Conservation (phyloP, 2,329 filamentous ascomycete species). For the Aspergillus hortae region DNA sequence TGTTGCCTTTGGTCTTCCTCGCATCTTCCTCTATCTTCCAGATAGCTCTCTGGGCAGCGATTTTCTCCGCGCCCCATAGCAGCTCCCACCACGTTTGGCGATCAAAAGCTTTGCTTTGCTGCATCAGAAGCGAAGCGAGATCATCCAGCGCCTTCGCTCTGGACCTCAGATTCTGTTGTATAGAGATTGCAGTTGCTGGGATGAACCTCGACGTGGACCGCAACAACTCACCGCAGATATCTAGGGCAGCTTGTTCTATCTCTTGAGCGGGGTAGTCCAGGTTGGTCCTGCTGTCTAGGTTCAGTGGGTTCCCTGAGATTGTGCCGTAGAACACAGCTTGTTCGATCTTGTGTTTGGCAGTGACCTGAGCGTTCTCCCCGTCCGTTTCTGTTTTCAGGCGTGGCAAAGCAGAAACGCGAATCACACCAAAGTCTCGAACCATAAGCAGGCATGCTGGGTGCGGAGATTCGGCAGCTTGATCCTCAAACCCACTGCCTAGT, state of each 20-base stretch:
- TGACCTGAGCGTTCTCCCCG: slow-evolving; percentile 52
- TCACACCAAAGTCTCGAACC: slow-evolving; percentile 55
- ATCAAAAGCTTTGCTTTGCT: slow-evolving; percentile 61
- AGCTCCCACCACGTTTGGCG: slow-evolving; percentile 71
- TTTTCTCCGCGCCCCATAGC: slow-evolving; percentile 85
- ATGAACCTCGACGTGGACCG: slow-evolving; percentile 73
- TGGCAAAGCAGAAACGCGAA: slow-evolving; percentile 49
- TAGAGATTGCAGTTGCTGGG: slow-evolving; percentile 66
- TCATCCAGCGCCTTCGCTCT: slow-evolving; percentile 71
- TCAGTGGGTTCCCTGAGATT: slow-evolving; percentile 79
- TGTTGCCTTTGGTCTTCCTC: slow-evolving; percentile 55
- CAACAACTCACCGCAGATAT: slow-evolving; percentile 77
- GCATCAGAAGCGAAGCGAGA: slow-evolving; percentile 67
- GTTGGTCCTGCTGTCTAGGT: slow-evolving; percentile 68
- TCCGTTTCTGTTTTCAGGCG: slow-evolving; percentile 45
- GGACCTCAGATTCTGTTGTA: slow-evolving; percentile 75
- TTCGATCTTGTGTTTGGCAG: slow-evolving; percentile 83
- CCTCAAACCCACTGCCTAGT: slow-evolving; percentile 49
- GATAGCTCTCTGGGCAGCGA: slow-evolving; percentile 72
- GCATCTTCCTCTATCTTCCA: slow-evolving; percentile 78
- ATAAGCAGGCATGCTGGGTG: slow-evolving; percentile 50
- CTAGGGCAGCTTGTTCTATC: slow-evolving; percentile 70
- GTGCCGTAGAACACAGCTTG: slow-evolving; percentile 92
- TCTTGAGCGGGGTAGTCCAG: slow-evolving; percentile 66
- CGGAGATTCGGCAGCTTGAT: slow-evolving; percentile 35